A percentile compares a stretch with the other conserved stretches of the same genome.
Conservation (phyloP, 2,329 filamentous ascomycete species). For the Elsinoe perseae region DNA sequence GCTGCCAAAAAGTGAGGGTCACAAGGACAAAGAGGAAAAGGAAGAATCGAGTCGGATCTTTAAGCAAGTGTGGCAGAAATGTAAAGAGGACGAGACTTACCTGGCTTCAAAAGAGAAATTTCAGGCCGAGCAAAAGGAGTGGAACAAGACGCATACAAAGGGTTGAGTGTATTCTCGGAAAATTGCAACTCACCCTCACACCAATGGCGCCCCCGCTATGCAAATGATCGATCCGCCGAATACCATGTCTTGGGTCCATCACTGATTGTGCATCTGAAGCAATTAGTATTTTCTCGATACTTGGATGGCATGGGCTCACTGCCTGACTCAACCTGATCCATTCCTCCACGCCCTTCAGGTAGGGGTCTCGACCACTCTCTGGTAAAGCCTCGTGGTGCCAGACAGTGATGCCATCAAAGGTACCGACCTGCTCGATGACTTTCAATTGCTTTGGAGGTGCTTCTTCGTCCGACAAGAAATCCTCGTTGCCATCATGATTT, state of each 20-base stretch:
- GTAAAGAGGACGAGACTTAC: constrained; percentile 40
- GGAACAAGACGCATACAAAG: constrained; percentile 26
- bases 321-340: constrained; percentile 68
- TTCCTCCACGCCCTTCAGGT: constrained; percentile 67
- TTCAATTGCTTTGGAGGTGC: constrained; percentile 45
- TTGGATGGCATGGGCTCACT: constrained; percentile 38
- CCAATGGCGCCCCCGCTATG: background rate
- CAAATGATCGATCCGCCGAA: background rate
- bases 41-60: constrained; percentile 44
- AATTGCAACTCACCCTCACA: background rate
- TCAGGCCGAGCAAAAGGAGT: constrained; percentile 40
- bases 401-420: constrained; percentile 68
- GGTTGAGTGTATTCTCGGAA: background rate
- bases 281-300: background rate
- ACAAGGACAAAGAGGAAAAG: constrained; percentile 45
- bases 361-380: constrained; percentile 57
- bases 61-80: constrained; percentile 42
- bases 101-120: constrained; percentile 39
- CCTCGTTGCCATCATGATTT: constrained; percentile 34
- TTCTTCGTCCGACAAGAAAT: constrained; percentile 37
- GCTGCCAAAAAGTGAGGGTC: constrained; percentile 38
- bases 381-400: constrained; percentile 72
- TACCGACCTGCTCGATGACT: constrained; percentile 54
- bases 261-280: background rate
- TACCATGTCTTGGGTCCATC: background rate